Evolutionary conservation across 257 asterid species (phyloP), one percentile per base, ranked within the genome.

Genomic region (Plantago major): DNA sequence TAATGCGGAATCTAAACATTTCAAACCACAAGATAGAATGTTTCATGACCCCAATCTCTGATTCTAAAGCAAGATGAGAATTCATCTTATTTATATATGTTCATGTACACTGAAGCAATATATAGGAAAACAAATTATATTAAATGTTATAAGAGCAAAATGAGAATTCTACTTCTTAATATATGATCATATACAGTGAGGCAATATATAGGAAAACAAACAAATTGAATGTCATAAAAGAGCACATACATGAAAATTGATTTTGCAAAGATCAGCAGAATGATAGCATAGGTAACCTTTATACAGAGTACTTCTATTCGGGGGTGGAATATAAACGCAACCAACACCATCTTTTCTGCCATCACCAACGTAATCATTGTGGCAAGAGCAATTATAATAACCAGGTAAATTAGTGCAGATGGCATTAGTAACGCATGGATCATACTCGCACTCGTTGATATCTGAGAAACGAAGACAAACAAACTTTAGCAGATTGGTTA

Each of bases 311-410:
- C 14, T 19, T 54, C 63, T 73, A 13, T 22, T 22, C 2, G 38
- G 60, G 58, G 68, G 69, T 11, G 81, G 74, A 47, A 45, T 3
- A 3, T 0, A 28, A 45, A 70, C 11, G 70, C 77, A 74, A 22
- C 79, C 77, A 4, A 47, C 10, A 51, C 74, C 77, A 3, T 45
- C 0, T 44, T 55, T 67, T 11, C 11, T 56, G 17, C 79, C 82
- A 33, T 67, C 74, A 11, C 79, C 79, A 3, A 60, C 0, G 30
- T 60, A 67, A 46, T 63, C 28, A 0, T 16, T 48, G 12, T 48
- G 68, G 70, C 79, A 78, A 1, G 74, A 37, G 51, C 79, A 78
- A 4, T 52, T 67, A 8, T 55, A 78, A 15, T 61, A 55, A 7
- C 79, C 79, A 1, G 10, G 73, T 3, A 30, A 46, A 42, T 78